Evolutionary conservation across 257 asterid genomes (phyloP).

Genomic region (Petrea volubilis): DNA sequence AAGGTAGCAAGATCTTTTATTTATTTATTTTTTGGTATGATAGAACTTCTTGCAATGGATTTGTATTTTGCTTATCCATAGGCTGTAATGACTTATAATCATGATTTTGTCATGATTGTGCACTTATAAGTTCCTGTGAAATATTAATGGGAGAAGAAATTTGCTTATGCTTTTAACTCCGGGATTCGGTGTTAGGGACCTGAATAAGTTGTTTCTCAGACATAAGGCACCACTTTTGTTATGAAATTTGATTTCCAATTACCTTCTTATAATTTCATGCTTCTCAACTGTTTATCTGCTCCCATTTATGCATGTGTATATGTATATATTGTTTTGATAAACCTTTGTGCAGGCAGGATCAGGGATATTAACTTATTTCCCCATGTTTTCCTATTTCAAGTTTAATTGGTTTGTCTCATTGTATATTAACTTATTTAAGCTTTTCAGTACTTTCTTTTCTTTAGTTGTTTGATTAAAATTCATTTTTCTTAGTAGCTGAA

Average conservation of each 20-base stretch:
- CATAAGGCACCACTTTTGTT: neutral
- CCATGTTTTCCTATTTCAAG: neutral
- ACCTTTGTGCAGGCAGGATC: neutral
- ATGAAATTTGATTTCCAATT: too few relatives aligned
- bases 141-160: neutral
- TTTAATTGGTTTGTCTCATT: neutral
- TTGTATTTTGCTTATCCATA: neutral
- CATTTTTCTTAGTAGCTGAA: neutral
- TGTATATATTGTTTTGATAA: too few relatives aligned
- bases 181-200: conserved; percentile 4
- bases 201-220: neutral
- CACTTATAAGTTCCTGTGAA: neutral
- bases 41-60: conserved; percentile 16
- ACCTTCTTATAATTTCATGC: too few relatives aligned
- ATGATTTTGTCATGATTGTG: neutral
- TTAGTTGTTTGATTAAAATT: neutral
- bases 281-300: too few relatives aligned
- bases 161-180: neutral
- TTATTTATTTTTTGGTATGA: conserved; percentile 8
- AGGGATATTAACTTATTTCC: neutral
- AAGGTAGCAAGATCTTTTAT: conserved; percentile 47
- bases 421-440: neutral
- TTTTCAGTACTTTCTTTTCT: neutral
- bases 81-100: neutral
- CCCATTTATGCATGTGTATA: too few relatives aligned